Evolutionary conservation across 108 stramenopile species (phyloP), one percentile per base, ranked within the genome.

Genomic region (Pelagomonas calceolata): DNA sequence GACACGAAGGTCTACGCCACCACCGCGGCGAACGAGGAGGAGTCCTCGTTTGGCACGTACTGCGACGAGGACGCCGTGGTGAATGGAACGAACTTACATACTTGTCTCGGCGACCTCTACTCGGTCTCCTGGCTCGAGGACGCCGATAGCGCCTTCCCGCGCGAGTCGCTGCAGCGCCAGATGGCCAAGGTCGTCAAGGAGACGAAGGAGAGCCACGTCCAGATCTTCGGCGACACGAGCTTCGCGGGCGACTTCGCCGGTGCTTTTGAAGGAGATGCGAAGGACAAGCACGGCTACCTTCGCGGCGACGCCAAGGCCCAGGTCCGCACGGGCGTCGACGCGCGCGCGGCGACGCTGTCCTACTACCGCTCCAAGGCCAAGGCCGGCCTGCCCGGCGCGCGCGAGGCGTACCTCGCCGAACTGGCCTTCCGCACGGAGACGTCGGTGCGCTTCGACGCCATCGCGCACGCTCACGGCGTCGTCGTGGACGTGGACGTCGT

Each of bases 101-200:
- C 79, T 14, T 80, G 79, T 65, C 73, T 80, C 35, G 79, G 79
- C 44, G 79, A 80, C 64, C 44, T 78, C 34, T 80, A 60, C 69
- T 78, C 76, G 34, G 77, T 80, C 4, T 68, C 70, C 67, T 80
- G 74, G 73, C 68, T 80, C 51, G 79, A 80, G 34, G 70, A 80
- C 77, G 75, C 73, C 63, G 79, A 80, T 63, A 32, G 33, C 10
- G 77, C 69, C 26, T 7, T 4, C n/a, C 7, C 26, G 36, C 63
- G 37, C 37, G 79, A 80, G 39, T 78, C 77, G 29, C 77, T 80
- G 30, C 64, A 70, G 29, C 30, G 46, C 32, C 79, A 80, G 69
- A 78, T 46, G 70, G 0, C 30, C 4, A 18, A 35, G 0, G 43
- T 80, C 32, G 74, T 75, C 32, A 75, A 70, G 35, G 45, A 46